Evolutionary conservation across 2,329 filamentous ascomycete genomes (phyloP).

Genomic region (Colletotrichum euphorbiae): DNA sequence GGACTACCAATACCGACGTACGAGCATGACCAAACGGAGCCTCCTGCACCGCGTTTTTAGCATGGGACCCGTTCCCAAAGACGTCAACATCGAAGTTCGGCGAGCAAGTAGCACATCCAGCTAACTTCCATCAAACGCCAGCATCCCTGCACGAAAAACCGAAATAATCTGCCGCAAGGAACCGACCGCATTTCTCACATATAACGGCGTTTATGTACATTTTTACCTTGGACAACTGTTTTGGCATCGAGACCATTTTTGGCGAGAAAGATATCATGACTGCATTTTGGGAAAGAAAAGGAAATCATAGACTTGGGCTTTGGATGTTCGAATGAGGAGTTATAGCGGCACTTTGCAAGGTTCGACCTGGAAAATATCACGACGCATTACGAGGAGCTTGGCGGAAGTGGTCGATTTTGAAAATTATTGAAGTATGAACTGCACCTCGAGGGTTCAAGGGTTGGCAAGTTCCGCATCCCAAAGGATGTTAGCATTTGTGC

Average conservation of each 20-base stretch:
- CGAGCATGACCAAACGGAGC: slow-evolving; percentile 47
- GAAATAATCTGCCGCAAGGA: background rate
- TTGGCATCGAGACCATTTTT: background rate
- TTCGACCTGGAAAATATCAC: slow-evolving; percentile 36
- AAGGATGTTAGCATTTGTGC: slow-evolving; percentile 21
- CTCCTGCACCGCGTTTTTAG: slow-evolving; percentile 56
- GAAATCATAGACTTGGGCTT: slow-evolving; percentile 30
- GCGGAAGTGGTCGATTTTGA: slow-evolving; percentile 20
- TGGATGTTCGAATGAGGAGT: slow-evolving; percentile 28
- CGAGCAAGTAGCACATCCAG: slow-evolving; percentile 37
- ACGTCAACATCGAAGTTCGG: slow-evolving; percentile 24
- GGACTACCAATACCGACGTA: slow-evolving; percentile 45
- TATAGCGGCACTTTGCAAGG: slow-evolving; percentile 38
- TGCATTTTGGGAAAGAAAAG: slow-evolving; percentile 31
- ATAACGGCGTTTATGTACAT: slow-evolving; percentile 16
- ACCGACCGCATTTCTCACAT: slow-evolving; percentile 4
- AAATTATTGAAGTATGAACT: background rate
- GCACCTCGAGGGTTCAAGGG: background rate
- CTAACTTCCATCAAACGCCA: background rate
- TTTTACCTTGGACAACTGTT: slow-evolving; percentile 22
- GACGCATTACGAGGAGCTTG: slow-evolving; percentile 38
- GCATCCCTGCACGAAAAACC: background rate
- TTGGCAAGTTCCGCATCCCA: background rate
- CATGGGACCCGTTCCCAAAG: slow-evolving; percentile 39
- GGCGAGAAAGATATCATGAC: slow-evolving; percentile 25